A percentile compares a stretch with the other conserved stretches of the same genome.
Conservation (phyloP, 257 asterid species). For the Echium plantagineum region DNA sequence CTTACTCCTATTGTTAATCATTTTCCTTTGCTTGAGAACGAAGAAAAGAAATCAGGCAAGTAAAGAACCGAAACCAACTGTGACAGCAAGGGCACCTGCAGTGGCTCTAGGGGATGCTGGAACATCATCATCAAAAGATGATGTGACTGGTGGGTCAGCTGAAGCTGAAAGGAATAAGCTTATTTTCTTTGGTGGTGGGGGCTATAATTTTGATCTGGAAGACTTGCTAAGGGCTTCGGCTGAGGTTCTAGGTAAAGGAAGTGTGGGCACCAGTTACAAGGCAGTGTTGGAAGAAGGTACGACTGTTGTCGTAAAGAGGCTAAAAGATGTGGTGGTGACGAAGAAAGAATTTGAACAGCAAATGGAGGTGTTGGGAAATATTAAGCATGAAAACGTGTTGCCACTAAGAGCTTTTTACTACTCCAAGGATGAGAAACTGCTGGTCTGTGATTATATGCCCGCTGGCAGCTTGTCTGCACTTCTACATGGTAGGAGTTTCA, state of each 20-base stretch:
- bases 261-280: conserved; percentile 71
- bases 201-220: conserved; percentile 65
- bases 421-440: conserved; percentile 68
- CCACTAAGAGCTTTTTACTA: conserved; percentile 63
- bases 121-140: conserved; percentile 72
- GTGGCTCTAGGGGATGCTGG: conserved; percentile 35
- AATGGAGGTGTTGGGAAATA: conserved; percentile 46
- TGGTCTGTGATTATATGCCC: conserved; percentile 68
- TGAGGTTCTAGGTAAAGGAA: conserved; percentile 74
- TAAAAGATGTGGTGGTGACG: conserved; percentile 48
- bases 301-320: conserved; percentile 69
- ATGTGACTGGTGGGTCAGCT: conserved; percentile 45
- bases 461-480: conserved; percentile 84
- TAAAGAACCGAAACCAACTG: conserved; percentile 39
- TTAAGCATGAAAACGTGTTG: conserved; percentile 51
- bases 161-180: conserved; percentile 67
- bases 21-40: conserved; percentile 32
- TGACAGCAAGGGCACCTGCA: conserved; percentile 15
- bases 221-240: conserved; percentile 74
- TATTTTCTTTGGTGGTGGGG: conserved; percentile 50
- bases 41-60: conserved; percentile 11
- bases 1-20: conserved; percentile 34
- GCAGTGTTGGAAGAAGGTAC: conserved; percentile 85
- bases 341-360: conserved; percentile 66
- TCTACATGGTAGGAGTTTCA: conserved; percentile 52